Conservation (phyloP, 106 monocot species). For the Phalaenopsis aphrodite region DNA sequence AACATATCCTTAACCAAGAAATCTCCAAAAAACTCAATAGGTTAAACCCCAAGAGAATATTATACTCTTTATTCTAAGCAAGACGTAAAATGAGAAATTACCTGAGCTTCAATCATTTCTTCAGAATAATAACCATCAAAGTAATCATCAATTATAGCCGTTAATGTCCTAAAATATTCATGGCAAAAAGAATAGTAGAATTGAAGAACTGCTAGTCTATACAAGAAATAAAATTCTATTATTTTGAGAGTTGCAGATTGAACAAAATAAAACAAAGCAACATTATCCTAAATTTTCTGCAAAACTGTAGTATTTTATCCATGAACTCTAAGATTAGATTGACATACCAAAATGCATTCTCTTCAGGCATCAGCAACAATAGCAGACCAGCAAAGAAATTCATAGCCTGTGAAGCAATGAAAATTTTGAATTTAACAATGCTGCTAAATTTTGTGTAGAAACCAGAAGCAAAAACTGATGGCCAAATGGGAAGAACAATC, state of each 20-base stretch:
- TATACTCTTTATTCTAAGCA: background rate
- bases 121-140: conserved; percentile 94
- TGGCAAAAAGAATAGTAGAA: conserved; percentile 5
- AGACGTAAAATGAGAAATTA: conserved; percentile 2
- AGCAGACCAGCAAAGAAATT: conserved; percentile 94
- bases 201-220: background rate
- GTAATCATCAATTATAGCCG: conserved; percentile 79
- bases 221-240: background rate
- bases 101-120: conserved; percentile 99
- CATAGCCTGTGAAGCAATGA: conserved; percentile 64
- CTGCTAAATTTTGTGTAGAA: background rate
- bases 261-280: background rate
- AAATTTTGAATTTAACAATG: background rate
- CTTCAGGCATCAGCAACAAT: conserved; percentile 87
- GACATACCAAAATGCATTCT: conserved; percentile 98
- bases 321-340: background rate
- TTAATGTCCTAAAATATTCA: conserved; percentile 59
- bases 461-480: background rate
- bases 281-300: background rate
- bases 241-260: background rate
- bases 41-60: background rate
- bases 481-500: background rate
- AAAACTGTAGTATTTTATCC: background rate
- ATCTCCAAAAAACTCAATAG: too few relatives aligned
- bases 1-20: background rate